Conservation (phyloP, 192 early-diverging fungal species). For the Spizellomyces sp. region DNA sequence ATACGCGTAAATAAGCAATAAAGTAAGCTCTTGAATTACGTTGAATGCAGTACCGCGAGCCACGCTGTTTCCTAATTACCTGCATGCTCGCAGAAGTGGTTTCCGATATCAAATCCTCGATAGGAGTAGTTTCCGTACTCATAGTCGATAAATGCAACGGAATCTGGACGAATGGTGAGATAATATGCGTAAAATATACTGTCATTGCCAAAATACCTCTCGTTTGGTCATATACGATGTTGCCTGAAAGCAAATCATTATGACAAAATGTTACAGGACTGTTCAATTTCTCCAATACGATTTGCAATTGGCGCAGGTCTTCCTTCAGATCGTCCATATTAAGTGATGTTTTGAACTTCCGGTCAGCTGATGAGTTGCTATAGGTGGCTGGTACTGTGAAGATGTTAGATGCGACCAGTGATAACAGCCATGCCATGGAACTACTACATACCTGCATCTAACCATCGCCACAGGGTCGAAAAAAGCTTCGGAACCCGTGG, state of each 20-base stretch:
- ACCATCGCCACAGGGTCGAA: constrained; percentile 72
- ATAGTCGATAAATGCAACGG: constrained; percentile 86
- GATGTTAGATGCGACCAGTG: constrained; percentile 7
- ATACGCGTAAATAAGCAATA: neutral
- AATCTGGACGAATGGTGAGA: constrained; percentile 7
- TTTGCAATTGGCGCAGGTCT: constrained; percentile 55
- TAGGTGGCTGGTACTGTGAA: constrained; percentile 62
- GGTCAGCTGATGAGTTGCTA: constrained; percentile 55
- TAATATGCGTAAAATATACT: neutral
- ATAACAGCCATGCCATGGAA: neutral
- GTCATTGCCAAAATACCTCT: constrained; percentile 34
- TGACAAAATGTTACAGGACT: constrained; percentile 90
- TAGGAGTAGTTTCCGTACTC: constrained; percentile 86
- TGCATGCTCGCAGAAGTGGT: constrained; percentile 95
- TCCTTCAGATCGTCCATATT: constrained; percentile 25
- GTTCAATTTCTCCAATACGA: constrained; percentile 56
- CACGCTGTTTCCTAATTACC: constrained; percentile 31
- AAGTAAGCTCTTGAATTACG: neutral
- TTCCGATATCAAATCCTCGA: constrained; percentile 93
- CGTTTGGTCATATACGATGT: constrained; percentile 75
- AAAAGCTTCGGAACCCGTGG: constrained; percentile 59
- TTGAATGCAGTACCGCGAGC: neutral
- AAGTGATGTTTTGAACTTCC: constrained; percentile 46
- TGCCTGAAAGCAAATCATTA: constrained; percentile 89
- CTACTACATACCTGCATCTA: constrained; percentile 42